phyloP scores from a whole-genome alignment of 768 basidiomycete species.

The Leccinum longicurvipes region DNA sequence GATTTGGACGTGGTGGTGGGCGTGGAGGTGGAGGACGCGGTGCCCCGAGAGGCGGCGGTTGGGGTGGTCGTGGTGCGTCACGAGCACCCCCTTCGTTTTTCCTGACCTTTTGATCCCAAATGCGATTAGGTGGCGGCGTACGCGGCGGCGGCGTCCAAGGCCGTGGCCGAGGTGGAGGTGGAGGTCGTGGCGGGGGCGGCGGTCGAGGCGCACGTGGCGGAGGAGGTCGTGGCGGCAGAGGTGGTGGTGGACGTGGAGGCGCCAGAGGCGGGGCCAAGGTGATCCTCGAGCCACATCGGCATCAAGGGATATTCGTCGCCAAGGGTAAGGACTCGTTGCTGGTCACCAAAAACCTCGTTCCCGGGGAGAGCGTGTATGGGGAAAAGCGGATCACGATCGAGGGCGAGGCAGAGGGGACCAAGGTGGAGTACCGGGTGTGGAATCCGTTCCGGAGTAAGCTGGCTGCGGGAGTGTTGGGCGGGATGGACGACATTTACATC shows the following conservation, averaged over 20 bases:
- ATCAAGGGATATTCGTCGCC: slow-evolving; percentile 93
- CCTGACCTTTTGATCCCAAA: background rate
- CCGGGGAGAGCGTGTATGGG: slow-evolving; percentile 97
- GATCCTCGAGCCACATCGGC: slow-evolving; percentile 92
- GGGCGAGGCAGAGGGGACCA: slow-evolving; percentile 68
- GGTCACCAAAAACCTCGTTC: slow-evolving; percentile 97
- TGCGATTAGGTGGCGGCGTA: slow-evolving; percentile 8
- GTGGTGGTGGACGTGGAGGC: slow-evolving; percentile 69
- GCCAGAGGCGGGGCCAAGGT: slow-evolving; percentile 82
- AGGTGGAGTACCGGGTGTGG: slow-evolving; percentile 98
- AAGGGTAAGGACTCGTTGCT: slow-evolving; percentile 96
- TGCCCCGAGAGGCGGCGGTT: no score
- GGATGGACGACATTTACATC: slow-evolving; percentile 91
- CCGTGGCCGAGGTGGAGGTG: slow-evolving; percentile 34
- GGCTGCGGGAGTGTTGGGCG: slow-evolving; percentile 94
- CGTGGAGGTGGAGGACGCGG: no score
- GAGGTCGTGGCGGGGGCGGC: slow-evolving; percentile 41
- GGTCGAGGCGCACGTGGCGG: slow-evolving; percentile 46
- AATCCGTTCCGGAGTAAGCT: slow-evolving; percentile 98
- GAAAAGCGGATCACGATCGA: slow-evolving; percentile 96
- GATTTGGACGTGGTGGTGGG: no score
- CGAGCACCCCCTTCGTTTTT: background rate
- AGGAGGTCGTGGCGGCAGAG: slow-evolving; percentile 44
- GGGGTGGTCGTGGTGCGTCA: slow-evolving; percentile 30
- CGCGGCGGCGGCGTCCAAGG: slow-evolving; percentile 28